A percentile compares a stretch with the other conserved stretches of the same genome.
These are phyloP conservation scores for Talaromyces sp. DNA, from an alignment of 2,329 filamentous ascomycete genomes.

Conservation along the genomic window DNA sequence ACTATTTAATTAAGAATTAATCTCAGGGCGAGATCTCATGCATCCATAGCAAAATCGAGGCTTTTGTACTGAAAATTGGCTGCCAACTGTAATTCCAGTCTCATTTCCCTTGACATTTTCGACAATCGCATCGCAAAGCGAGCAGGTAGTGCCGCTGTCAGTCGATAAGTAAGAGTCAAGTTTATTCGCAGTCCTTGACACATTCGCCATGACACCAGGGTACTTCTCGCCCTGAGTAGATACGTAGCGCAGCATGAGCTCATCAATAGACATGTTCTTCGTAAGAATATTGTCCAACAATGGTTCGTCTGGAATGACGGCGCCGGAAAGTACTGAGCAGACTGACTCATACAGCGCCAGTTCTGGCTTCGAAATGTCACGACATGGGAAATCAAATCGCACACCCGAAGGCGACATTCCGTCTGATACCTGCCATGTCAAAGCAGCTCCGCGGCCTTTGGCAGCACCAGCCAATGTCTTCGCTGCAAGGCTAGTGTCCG, in stretches of 20 bases:
- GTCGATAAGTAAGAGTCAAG: constrained; percentile 55
- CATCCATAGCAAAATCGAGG: constrained; percentile 48
- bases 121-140: constrained; percentile 70
- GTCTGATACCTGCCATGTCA: constrained; percentile 82
- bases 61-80: constrained; percentile 53
- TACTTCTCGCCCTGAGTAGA: constrained; percentile 81
- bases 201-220: constrained; percentile 90
- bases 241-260: constrained; percentile 88
- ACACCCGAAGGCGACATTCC: constrained; percentile 63
- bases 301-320: constrained; percentile 49
- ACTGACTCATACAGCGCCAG: constrained; percentile 66
- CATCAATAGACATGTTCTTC: constrained; percentile 79
- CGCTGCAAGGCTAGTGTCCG: constrained; percentile 83
- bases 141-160: constrained; percentile 53
- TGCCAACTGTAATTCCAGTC: constrained; percentile 50
- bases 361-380: constrained; percentile 84
- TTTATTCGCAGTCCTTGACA: constrained; percentile 88
- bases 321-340: constrained; percentile 53
- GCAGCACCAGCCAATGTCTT: constrained; percentile 84
- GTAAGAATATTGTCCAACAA: constrained; percentile 40
- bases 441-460: constrained; percentile 81
- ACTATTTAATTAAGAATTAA: constrained; percentile 23
- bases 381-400: constrained; percentile 75
- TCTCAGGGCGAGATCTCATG: constrained; percentile 41
- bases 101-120: constrained; percentile 63